Conservation (phyloP, 2,329 filamentous ascomycete genomes). For the Sclerotinia minor region DNA sequence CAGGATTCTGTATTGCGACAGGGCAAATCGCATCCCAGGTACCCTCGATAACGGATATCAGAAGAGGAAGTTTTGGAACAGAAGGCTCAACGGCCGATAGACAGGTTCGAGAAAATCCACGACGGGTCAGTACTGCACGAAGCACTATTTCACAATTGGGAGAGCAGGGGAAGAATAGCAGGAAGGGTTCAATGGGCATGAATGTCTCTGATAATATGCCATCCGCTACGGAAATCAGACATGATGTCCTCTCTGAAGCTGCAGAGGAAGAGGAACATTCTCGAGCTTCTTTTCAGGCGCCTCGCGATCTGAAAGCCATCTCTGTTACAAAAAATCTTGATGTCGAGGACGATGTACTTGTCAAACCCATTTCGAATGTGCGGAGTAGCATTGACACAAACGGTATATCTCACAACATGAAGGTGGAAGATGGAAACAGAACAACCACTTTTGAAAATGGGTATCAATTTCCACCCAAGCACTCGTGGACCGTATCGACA, state of each 20-base stretch:
- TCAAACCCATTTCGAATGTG: background rate
- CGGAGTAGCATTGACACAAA: conserved; percentile 33
- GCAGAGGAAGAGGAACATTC: conserved; percentile 29
- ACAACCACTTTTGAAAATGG: conserved; percentile 56
- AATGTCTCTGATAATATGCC: conserved; percentile 24
- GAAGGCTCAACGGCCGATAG: conserved; percentile 41
- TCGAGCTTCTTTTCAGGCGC: background rate
- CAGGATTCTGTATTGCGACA: conserved; percentile 51
- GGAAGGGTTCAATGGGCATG: conserved; percentile 26
- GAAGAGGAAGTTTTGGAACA: conserved; percentile 38
- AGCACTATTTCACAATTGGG: conserved; percentile 31
- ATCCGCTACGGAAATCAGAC: conserved; percentile 27
- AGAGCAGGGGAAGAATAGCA: conserved; percentile 24
- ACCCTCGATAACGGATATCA: conserved; percentile 39
- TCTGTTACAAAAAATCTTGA: background rate
- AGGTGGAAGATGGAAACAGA: conserved; percentile 35
- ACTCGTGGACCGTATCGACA: conserved; percentile 59
- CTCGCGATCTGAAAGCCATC: background rate
- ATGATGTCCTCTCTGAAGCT: conserved; percentile 33
- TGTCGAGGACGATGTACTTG: background rate
- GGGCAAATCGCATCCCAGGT: conserved; percentile 46
- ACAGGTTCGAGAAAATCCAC: conserved; percentile 38
- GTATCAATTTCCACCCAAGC: conserved; percentile 64
- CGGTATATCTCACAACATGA: conserved; percentile 28
- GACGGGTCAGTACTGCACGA: conserved; percentile 34